Evolutionary conservation across 345 rosid genomes (phyloP).

Genomic region (Eucalyptus camaldulensis): DNA sequence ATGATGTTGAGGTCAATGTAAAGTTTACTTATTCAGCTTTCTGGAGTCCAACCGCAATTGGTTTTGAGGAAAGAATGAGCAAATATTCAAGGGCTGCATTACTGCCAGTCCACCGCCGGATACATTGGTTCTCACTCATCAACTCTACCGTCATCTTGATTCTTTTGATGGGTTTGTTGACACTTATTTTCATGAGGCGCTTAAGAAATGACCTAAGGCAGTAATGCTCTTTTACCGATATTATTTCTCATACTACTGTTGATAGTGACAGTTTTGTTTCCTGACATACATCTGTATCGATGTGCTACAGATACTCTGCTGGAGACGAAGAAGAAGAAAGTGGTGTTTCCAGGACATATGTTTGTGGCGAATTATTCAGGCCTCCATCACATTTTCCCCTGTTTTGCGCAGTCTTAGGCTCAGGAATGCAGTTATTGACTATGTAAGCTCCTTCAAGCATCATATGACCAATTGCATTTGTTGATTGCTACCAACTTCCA

Average conservation of each 20-base stretch:
- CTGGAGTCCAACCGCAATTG: constrained; percentile 50
- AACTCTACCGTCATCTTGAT: constrained; percentile 39
- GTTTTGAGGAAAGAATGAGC: constrained; percentile 46
- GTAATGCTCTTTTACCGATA: constrained; percentile 12
- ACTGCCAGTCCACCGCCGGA: constrained; percentile 32
- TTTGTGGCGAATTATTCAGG: constrained; percentile 70
- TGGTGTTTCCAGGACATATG: constrained; percentile 73
- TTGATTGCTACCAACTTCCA: background rate
- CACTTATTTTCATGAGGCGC: constrained; percentile 39
- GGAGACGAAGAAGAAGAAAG: constrained; percentile 72
- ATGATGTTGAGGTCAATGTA: constrained; percentile 43
- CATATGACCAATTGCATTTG: background rate
- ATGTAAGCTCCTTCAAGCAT: constrained; percentile 34
- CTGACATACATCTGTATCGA: background rate
- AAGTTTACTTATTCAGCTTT: constrained; percentile 64
- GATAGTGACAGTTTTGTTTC: background rate
- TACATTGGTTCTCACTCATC: constrained; percentile 65
- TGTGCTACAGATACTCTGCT: constrained; percentile 20
- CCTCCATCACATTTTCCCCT: constrained; percentile 46
- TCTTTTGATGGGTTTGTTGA: constrained; percentile 49
- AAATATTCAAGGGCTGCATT: constrained; percentile 46
- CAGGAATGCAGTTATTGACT: constrained; percentile 64
- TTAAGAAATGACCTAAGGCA: constrained; percentile 59
- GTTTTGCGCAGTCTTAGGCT: constrained; percentile 67
- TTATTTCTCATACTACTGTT: background rate